Conservation (phyloP, 345 rosid genomes). For the Lepidium didymum region DNA sequence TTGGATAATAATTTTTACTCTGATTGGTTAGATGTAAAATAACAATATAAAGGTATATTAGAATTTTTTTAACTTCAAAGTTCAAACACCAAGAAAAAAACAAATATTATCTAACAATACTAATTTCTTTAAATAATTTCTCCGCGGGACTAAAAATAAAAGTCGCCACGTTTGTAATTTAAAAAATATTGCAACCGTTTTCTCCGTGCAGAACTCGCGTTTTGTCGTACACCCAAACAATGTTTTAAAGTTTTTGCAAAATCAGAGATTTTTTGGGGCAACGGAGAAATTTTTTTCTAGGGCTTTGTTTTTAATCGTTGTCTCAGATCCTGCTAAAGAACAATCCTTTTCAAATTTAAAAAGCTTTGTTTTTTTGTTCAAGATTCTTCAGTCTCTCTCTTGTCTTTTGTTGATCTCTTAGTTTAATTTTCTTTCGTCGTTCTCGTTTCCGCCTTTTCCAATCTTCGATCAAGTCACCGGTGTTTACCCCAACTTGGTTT, state of each 20-base stretch:
- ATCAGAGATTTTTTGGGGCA: neutral
- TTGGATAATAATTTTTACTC: too few relatives aligned
- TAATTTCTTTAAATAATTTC: neutral
- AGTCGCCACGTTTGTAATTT: neutral
- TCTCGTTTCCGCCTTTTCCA: slow-evolving; percentile 1
- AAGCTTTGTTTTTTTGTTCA: neutral
- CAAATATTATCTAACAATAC: neutral
- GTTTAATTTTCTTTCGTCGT: neutral
- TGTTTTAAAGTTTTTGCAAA: neutral
- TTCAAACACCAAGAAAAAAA: neutral
- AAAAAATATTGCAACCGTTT: slow-evolving; percentile 35
- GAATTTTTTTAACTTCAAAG: too few relatives aligned
- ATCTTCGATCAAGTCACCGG: slow-evolving; percentile 17
- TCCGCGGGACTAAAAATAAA: neutral
- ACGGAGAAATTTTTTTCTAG: neutral
- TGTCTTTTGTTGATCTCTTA: neutral
- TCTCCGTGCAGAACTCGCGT: slow-evolving; percentile 60
- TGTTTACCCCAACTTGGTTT: neutral
- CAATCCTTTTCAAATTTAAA: neutral
- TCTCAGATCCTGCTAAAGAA: slow-evolving; percentile 18
- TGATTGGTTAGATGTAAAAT: too few relatives aligned
- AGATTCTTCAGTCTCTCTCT: slow-evolving; percentile 9
- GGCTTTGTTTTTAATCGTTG: slow-evolving; percentile 4
- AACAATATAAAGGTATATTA: too few relatives aligned
- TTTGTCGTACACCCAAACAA: slow-evolving; percentile 24